Percentiles rank a stretch among this genome's conserved stretches.
Conservation (phyloP, 2,329 filamentous ascomycete species). For the Uncinocarpus reesii region DNA sequence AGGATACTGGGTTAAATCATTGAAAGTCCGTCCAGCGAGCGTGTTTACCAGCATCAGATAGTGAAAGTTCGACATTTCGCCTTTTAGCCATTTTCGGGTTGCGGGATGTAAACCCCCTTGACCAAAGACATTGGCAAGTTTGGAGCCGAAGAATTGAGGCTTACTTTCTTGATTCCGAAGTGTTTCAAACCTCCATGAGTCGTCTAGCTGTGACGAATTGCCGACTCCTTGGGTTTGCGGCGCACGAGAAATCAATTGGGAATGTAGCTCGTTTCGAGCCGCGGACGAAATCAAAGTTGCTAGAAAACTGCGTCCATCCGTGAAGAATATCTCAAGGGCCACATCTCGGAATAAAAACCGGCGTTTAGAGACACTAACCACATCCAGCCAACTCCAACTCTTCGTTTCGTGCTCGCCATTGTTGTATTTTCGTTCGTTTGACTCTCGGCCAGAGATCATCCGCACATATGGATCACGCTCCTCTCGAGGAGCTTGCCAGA, state of each 20-base stretch:
- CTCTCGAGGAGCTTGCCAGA: conserved; percentile 82
- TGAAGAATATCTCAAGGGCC: conserved; percentile 94
- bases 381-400: conserved; percentile 87
- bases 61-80: conserved; percentile 96
- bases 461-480: conserved; percentile 93
- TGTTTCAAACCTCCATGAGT: conserved; percentile 83
- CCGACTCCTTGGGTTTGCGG: conserved; percentile 65
- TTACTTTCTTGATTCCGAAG: conserved; percentile 57
- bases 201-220: conserved; percentile 65
- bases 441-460: conserved; percentile 73
- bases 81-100: conserved; percentile 80
- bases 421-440: conserved; percentile 46
- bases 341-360: conserved; percentile 93
- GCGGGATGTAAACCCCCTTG: conserved; percentile 70
- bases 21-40: conserved; percentile 92
- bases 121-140: conserved; percentile 87
- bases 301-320: conserved; percentile 88
- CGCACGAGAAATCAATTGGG: conserved; percentile 64
- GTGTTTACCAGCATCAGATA: conserved; percentile 98
- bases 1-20: conserved; percentile 94
- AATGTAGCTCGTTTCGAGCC: conserved; percentile 69
- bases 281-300: conserved; percentile 68
- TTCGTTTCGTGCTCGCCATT: conserved; percentile 66
- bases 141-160: conserved; percentile 64
- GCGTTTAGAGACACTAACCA: conserved; percentile 91